Percentiles rank a stretch among this genome's conserved stretches.
These are phyloP conservation scores for Klebsormidium nitens DNA, from an alignment of 139 green algal species.

Conservation along the genomic window DNA sequence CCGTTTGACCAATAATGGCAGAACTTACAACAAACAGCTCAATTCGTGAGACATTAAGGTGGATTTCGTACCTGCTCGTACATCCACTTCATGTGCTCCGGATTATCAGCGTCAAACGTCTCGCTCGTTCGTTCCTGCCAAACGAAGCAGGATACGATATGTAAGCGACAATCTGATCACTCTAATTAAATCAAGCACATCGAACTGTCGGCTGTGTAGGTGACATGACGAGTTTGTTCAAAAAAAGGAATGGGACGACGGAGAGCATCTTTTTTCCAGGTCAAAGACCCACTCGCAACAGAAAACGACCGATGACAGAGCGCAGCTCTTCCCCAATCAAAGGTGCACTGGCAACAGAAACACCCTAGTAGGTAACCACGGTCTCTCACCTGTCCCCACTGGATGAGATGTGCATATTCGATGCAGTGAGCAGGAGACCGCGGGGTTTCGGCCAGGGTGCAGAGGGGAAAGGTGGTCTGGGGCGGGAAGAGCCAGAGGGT, in stretches of 20 bases:
- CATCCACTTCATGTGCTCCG: slow-evolving; percentile 96
- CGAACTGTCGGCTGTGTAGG: too few species aligned
- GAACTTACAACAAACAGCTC: too few species aligned
- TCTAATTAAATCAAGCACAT: neutral
- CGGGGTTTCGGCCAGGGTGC: slow-evolving; percentile 80
- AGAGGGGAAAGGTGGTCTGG: slow-evolving; percentile 94
- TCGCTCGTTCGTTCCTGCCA: slow-evolving; percentile 59
- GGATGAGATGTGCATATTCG: slow-evolving; percentile 95
- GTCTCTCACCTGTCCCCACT: slow-evolving; percentile 69
- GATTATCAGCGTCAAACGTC: slow-evolving; percentile 88
- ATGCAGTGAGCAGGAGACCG: slow-evolving; percentile 92
- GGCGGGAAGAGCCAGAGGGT: slow-evolving; percentile 99
- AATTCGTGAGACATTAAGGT: too few species aligned
- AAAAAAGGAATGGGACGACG: too few species aligned
- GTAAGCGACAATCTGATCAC: neutral
- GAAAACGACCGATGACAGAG: too few species aligned
- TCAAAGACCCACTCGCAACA: too few species aligned
- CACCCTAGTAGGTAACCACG: too few species aligned
- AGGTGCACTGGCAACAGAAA: too few species aligned
- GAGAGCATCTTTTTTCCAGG: too few species aligned
- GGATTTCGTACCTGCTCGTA: slow-evolving; percentile 78
- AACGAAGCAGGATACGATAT: neutral
- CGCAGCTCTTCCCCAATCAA: too few species aligned
- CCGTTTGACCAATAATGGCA: too few species aligned
- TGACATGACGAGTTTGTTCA: too few species aligned